phyloP scores from a whole-genome alignment of 805 yeast species.

The Zygosaccharomyces rouxii region DNA sequence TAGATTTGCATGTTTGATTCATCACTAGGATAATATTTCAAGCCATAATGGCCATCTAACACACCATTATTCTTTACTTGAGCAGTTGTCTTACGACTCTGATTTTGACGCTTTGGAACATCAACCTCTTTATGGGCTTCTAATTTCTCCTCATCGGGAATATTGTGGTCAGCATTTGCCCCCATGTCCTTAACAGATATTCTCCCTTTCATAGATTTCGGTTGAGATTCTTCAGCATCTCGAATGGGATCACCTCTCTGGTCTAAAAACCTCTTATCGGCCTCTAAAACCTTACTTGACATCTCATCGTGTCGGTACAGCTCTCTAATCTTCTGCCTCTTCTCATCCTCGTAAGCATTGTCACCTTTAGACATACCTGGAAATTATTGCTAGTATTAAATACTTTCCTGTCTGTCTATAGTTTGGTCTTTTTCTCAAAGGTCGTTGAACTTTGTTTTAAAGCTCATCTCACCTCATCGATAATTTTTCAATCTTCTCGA shows the following conservation, averaged over 20 bases:
- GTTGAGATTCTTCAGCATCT: constrained; percentile 55
- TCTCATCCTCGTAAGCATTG: constrained; percentile 8
- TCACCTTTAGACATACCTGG: constrained; percentile 13
- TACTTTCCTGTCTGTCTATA: not conserved
- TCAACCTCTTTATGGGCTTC: constrained; percentile 12
- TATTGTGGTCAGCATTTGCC: constrained; percentile 24
- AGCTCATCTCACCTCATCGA: constrained; percentile 2
- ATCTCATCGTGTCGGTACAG: constrained; percentile 62
- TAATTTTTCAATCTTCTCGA: constrained; percentile 2
- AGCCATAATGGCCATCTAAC: constrained; percentile 36
- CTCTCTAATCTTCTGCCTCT: constrained; percentile 28
- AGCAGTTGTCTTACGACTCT: not conserved
- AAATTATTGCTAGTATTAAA: not conserved
- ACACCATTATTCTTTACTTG: constrained; percentile 23
- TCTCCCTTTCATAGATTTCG: constrained; percentile 67
- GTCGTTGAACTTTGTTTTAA: not conserved
- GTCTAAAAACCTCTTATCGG: constrained; percentile 50
- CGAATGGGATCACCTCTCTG: constrained; percentile 36
- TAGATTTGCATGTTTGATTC: constrained; percentile 48
- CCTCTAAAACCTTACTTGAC: constrained; percentile 68
- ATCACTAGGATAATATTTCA: constrained; percentile 61
- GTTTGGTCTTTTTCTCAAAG: not conserved
- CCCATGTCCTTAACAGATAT: constrained; percentile 74
- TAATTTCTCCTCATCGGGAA: constrained; percentile 16
- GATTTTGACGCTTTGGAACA: constrained; percentile 5